Conservation (phyloP, 2,329 filamentous ascomycete species). For the Paecilomyces formosus region DNA sequence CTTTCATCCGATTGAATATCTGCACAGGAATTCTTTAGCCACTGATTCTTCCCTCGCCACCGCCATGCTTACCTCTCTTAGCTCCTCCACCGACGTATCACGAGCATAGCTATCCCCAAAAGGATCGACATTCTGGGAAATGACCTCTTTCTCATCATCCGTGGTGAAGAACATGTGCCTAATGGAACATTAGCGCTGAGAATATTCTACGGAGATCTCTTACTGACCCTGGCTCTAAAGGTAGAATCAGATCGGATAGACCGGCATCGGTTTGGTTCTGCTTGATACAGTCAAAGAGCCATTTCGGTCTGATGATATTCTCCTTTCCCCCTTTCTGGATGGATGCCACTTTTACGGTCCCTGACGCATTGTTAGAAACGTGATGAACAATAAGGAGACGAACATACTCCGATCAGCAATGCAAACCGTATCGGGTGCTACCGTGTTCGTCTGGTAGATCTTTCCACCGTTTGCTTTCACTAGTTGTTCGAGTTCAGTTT, state of each 20-base stretch:
- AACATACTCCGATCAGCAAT: conserved; percentile 65
- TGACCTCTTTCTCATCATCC: conserved; percentile 46
- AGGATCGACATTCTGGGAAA: conserved; percentile 60
- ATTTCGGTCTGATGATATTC: conserved; percentile 70
- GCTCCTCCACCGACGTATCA: conserved; percentile 57
- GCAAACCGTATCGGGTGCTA: conserved; percentile 57
- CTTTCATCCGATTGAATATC: conserved; percentile 37
- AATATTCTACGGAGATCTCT: not conserved
- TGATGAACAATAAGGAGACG: not conserved
- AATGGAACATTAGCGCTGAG: conserved; percentile 27
- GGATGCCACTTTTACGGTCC: conserved; percentile 71
- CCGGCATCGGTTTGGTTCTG: conserved; percentile 48
- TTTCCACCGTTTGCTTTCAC: conserved; percentile 78
- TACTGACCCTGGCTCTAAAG: conserved; percentile 50
- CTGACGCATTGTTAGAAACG: conserved; percentile 11
- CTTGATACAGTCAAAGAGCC: conserved; percentile 75
- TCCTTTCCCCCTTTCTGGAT: conserved; percentile 64
- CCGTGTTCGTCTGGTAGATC: conserved; percentile 65
- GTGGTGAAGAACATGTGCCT: conserved; percentile 67
- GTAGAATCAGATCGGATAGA: conserved; percentile 52
- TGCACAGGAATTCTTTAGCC: conserved; percentile 7
- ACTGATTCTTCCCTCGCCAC: not conserved
- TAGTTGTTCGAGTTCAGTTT: conserved; percentile 69
- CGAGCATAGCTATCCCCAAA: conserved; percentile 79
- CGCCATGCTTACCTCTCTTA: conserved; percentile 37